phyloP scores from a whole-genome alignment of 495 filamentous ascomycete genomes.

The Letharia columbiana region DNA sequence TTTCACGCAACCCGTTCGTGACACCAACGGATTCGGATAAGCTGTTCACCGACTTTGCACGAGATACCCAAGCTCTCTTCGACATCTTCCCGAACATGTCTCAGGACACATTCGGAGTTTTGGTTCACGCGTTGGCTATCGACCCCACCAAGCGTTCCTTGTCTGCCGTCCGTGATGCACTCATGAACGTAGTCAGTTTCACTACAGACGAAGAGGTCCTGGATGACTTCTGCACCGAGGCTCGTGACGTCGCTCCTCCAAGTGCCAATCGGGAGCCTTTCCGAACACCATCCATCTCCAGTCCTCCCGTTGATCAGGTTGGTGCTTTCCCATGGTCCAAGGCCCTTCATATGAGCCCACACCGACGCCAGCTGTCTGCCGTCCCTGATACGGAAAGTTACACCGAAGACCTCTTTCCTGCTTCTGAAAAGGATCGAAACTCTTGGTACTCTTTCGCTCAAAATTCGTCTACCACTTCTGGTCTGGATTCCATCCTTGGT shows the following conservation, averaged over 20 bases:
- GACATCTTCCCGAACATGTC: conserved; percentile 99
- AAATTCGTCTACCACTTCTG: conserved; percentile 70
- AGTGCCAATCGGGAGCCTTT: conserved; percentile 91
- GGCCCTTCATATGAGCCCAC: conserved; percentile 69
- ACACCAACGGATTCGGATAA: conserved; percentile 78
- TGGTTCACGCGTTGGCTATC: conserved; percentile 76
- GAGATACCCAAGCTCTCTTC: conserved; percentile 89
- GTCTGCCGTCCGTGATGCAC: conserved; percentile 60
- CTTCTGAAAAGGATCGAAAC: conserved; percentile 58
- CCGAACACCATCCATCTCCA: conserved; percentile 89
- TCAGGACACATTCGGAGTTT: conserved; percentile 89
- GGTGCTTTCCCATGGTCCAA: conserved; percentile 95
- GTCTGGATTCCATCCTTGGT: conserved; percentile 65
- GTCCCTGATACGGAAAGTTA: conserved; percentile 74
- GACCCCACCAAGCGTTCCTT: conserved; percentile 87
- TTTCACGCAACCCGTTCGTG: conserved; percentile 90
- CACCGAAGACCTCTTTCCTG: conserved; percentile 82
- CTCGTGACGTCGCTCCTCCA: conserved; percentile 60
- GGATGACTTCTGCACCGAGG: conserved; percentile 89
- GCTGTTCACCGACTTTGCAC: conserved; percentile 82
- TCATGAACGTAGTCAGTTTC: conserved; percentile 76
- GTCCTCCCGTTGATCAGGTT: conserved; percentile 66
- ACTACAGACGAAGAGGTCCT: conserved; percentile 85
- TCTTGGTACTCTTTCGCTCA: conserved; percentile 66
- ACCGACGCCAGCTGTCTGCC: conserved; percentile 76